Base-by-base conservation (phyloP, 345 rosid species). In the Turnera subulata region DNA sequence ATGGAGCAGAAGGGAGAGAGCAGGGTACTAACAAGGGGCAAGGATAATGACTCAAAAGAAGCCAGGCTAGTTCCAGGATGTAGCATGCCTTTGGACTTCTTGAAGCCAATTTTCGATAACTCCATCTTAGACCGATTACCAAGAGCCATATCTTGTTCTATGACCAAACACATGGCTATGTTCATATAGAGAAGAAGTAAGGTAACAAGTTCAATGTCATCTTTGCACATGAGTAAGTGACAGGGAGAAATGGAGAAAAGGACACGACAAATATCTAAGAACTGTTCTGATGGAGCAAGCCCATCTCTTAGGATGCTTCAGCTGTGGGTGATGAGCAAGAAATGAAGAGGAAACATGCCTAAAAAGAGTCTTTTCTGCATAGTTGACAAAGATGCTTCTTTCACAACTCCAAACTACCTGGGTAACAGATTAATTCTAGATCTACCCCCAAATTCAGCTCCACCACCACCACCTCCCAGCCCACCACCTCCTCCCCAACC, bases 11-110 rank as follows among this genome's bases (percentile, higher is more conserved):
- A 23, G 61, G 66, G 62, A 20, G 59, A 65, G 62, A 54, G 46
- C 23, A 65, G 73, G 58, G 64, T 52, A 83, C 94, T n/a, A 45
- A 92, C 98, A 61, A 86, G 95, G 21, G 98, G 98, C 82, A 82
- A 61, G 45, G 95, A 80, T 42, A 89, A 68, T 8, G 91, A 86
- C 68, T 91, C 98, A 1, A 79, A 57, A 63, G 86, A 82, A 46
- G 96, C 98, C 50, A 92, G 88, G 66, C 80, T 82, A 52, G 86
- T 71, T 65, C 76, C 75, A 19, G 73, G 55, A 49, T 66, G 72
- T 20, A 56, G 60, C 9, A 54, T 21, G 50, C 35, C 50, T 42
- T 62, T 69, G 11, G 69, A 24, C 66, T 63, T 69, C 63, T 65
- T 63, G 63, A 52, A 15, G 54, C 62, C 63, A 66, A 50, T 24